phyloP scores from a whole-genome alignment of 257 asterid genomes.

The Solanum pennellii region DNA sequence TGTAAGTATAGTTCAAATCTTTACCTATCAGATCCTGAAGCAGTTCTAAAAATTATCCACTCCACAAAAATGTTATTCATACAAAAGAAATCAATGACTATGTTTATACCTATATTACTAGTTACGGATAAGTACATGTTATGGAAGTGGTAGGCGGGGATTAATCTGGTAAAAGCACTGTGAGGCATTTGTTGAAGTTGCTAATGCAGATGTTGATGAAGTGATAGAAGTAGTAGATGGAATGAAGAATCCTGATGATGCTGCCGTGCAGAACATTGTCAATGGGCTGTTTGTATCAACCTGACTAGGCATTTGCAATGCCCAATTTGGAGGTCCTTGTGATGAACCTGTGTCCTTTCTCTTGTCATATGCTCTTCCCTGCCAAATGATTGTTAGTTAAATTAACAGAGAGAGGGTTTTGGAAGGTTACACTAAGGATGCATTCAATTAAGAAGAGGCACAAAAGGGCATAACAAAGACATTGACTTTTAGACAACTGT shows the following conservation, averaged over 20 bases:
- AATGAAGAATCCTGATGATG: constrained; percentile 93
- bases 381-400: neutral
- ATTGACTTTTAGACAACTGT: neutral
- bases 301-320: constrained; percentile 31
- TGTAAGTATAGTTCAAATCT: neutral
- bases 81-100: neutral
- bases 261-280: constrained; percentile 39
- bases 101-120: neutral
- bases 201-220: constrained; percentile 6
- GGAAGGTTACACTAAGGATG: neutral
- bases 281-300: constrained; percentile 14
- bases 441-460: neutral
- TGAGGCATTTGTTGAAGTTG: constrained; percentile 12
- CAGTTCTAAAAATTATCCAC: neutral
- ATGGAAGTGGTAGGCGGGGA: constrained; percentile 24
- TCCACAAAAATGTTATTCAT: neutral
- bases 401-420: neutral
- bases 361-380: constrained; percentile 23
- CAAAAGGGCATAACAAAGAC: neutral
- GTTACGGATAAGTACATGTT: neutral
- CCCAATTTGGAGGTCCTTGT: constrained; percentile 31
- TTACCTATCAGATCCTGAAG: neutral
- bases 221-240: constrained; percentile 14
- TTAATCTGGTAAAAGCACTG: constrained; percentile 18
- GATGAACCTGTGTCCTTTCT: constrained; percentile 20